These are phyloP conservation scores for Sporothrix sp. DNA, from an alignment of 2,329 filamentous ascomycete species.

Conservation along the genomic window DNA sequence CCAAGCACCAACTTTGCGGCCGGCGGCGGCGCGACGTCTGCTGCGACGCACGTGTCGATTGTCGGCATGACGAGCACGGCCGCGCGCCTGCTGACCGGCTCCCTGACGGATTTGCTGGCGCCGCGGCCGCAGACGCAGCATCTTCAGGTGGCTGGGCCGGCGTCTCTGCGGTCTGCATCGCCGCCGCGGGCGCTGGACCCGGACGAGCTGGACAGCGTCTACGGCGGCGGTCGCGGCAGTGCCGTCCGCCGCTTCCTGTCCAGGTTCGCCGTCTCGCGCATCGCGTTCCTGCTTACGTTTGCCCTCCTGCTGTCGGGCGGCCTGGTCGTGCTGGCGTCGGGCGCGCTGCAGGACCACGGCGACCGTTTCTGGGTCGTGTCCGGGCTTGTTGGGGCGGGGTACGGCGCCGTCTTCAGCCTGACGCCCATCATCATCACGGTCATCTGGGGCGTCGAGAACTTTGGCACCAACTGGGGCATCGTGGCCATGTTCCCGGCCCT, in stretches of 20 bases:
- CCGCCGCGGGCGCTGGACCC: conserved; percentile 13
- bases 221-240: conserved; percentile 20
- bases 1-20: conserved; percentile 25
- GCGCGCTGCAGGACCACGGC: conserved; percentile 61
- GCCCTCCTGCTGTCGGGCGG: conserved; percentile 65
- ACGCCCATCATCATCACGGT: conserved; percentile 91
- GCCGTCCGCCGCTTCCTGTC: neutral
- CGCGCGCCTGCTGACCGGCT: conserved; percentile 82
- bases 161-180: no score
- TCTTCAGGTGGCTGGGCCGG: conserved; percentile 37
- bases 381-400: conserved; percentile 75
- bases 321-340: conserved; percentile 68
- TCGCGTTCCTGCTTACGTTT: conserved; percentile 69
- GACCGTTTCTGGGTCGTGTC: conserved; percentile 81
- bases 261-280: conserved; percentile 58
- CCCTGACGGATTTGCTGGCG: conserved; percentile 79
- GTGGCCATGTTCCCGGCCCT: conserved; percentile 83
- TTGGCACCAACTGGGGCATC: conserved; percentile 96
- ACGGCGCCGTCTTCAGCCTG: conserved; percentile 83
- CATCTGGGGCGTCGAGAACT: conserved; percentile 97
- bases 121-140: conserved; percentile 53
- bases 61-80: conserved; percentile 83
- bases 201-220: conserved; percentile 25
- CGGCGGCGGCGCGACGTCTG: conserved; percentile 39
- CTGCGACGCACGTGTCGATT: conserved; percentile 85